phyloP scores from a whole-genome alignment of 345 rosid species.

The Gossypium arboreum region DNA sequence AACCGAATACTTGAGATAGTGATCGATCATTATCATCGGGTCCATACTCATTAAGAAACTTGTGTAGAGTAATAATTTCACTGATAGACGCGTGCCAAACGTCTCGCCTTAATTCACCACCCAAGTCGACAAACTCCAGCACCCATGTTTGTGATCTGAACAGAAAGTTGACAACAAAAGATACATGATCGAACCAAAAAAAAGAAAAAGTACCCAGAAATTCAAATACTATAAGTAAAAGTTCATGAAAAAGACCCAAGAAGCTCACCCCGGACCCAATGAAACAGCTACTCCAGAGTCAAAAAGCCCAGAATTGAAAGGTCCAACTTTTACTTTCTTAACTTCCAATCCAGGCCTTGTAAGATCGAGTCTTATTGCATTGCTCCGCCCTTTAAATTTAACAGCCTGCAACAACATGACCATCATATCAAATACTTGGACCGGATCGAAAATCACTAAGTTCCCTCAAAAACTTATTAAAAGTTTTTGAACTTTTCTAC shows the following conservation, averaged over 20 bases:
- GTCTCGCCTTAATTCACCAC: slow-evolving; percentile 91
- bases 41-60: slow-evolving; percentile 69
- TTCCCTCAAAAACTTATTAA: background rate
- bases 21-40: slow-evolving; percentile 64
- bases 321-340: slow-evolving; percentile 89
- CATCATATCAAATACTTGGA: background rate
- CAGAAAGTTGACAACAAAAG: background rate
- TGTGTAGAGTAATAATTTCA: slow-evolving; percentile 80
- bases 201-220: background rate
- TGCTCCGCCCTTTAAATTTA: slow-evolving; percentile 49
- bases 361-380: slow-evolving; percentile 64
- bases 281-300: slow-evolving; percentile 87
- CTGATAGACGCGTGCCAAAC: slow-evolving; percentile 83
- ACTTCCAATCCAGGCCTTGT: slow-evolving; percentile 48
- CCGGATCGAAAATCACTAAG: background rate
- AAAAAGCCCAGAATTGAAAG: slow-evolving; percentile 69
- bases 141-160: slow-evolving; percentile 73
- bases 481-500: background rate
- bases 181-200: background rate
- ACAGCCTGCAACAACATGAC: slow-evolving; percentile 46
- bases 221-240: background rate
- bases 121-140: slow-evolving; percentile 92
- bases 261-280: slow-evolving; percentile 55
- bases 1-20: slow-evolving; percentile 60
- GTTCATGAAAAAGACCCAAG: background rate